Conservation (phyloP, 345 rosid species). For the Linum lewisii region DNA sequence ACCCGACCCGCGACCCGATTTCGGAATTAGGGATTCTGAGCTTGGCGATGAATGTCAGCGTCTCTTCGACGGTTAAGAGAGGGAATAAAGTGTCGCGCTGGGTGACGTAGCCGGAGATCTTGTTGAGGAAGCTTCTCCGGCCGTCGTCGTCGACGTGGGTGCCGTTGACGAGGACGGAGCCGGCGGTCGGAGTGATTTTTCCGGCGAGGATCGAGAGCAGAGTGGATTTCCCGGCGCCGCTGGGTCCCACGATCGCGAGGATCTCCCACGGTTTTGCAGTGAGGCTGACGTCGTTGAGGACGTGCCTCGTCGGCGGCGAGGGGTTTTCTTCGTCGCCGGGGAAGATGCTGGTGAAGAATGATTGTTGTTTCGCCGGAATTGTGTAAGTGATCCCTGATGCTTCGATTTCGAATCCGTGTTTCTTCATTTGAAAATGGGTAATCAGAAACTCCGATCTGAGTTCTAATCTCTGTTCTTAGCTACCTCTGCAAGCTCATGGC, state of each 20-base stretch:
- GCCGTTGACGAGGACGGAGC: conserved; percentile 55
- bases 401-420: conserved; percentile 79
- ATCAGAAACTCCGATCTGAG: neutral
- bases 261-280: conserved; percentile 90
- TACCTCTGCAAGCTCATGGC: neutral
- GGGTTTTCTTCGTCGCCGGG: conserved; percentile 2
- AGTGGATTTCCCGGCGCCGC: conserved; percentile 93
- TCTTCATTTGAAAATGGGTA: conserved; percentile 38
- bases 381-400: conserved; percentile 61
- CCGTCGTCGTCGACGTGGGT: conserved; percentile 30
- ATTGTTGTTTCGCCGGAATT: conserved; percentile 15
- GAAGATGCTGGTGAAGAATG: conserved; percentile 15
- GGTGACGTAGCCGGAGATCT: conserved; percentile 74
- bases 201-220: conserved; percentile 77
- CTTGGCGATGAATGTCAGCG: conserved; percentile 80
- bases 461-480: neutral
- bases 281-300: conserved; percentile 65
- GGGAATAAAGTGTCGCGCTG: conserved; percentile 89
- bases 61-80: conserved; percentile 87
- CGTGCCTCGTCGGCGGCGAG: conserved; percentile 23
- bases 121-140: conserved; percentile 47
- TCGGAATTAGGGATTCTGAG: conserved; percentile 47
- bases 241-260: conserved; percentile 89
- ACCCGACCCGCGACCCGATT: conserved; percentile 47
- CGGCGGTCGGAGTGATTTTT: conserved; percentile 46